Percentiles rank a stretch among this genome's conserved stretches.
phyloP scores from a whole-genome alignment of 306 rosid species.

The Erythrophleum fordii region DNA sequence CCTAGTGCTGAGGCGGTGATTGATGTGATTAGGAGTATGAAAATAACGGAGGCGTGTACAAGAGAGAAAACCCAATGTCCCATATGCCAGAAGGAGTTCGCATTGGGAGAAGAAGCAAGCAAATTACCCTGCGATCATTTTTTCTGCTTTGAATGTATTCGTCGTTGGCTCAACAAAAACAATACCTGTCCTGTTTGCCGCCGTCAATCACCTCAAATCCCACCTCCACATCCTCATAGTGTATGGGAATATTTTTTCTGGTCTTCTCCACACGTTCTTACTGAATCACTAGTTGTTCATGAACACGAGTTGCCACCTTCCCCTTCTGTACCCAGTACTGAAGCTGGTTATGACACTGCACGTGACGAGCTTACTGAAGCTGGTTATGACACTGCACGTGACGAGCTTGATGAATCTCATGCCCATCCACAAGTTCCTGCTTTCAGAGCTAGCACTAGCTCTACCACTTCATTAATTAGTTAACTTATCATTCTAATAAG shows the following conservation, averaged over 20 bases:
- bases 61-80: constrained; percentile 57
- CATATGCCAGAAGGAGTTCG: constrained; percentile 76
- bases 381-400: not conserved
- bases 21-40: not conserved
- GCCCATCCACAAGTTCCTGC: not conserved
- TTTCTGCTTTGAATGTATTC: constrained; percentile 60
- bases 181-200: constrained; percentile 82
- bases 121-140: constrained; percentile 66
- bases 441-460: too few species aligned
- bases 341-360: not conserved
- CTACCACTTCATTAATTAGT: too few species aligned
- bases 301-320: too few species aligned
- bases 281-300: too few species aligned
- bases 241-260: not conserved
- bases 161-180: constrained; percentile 66
- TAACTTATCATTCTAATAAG: too few species aligned
- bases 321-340: too few species aligned
- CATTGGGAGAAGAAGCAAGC: constrained; percentile 56
- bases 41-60: constrained; percentile 32
- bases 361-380: not conserved
- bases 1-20: not conserved
- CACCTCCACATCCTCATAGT: too few species aligned
- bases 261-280: too few species aligned
- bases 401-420: not conserved
- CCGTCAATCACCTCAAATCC: constrained; percentile 16